Evolutionary conservation across 2,329 filamentous ascomycete species (phyloP).

Genomic region (Fusarium sp.): DNA sequence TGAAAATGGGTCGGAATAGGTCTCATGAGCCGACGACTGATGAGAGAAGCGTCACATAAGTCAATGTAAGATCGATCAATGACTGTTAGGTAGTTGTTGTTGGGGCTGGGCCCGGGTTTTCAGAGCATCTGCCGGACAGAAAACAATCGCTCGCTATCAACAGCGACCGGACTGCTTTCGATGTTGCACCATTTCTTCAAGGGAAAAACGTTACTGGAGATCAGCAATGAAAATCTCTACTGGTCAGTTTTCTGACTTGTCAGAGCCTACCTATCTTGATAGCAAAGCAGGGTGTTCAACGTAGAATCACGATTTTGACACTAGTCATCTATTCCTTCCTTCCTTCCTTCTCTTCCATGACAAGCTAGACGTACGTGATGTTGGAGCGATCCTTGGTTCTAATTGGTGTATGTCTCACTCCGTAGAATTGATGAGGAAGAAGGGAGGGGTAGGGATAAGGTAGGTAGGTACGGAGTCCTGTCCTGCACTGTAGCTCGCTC

Average conservation of each 20-base stretch:
- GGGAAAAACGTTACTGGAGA: background rate
- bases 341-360: background rate
- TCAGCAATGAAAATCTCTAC: background rate
- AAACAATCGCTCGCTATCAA: background rate
- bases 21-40: background rate
- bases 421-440: slow-evolving; percentile 1
- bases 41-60: background rate
- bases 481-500: background rate
- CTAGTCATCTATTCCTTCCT: background rate
- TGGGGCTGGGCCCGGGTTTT: background rate
- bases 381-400: background rate
- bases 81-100: background rate
- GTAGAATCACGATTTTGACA: background rate
- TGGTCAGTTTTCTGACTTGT: background rate
- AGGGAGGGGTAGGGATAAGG: slow-evolving; percentile 11
- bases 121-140: background rate
- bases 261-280: background rate
- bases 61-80: background rate
- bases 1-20: background rate
- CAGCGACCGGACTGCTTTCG: background rate
- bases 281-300: background rate
- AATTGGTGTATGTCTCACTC: background rate
- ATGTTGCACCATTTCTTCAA: background rate
- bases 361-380: background rate
- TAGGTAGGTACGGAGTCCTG: background rate